Evolutionary conservation across 2,329 filamentous ascomycete genomes (phyloP).

Genomic region (Ceratocystis smalleyi): DNA sequence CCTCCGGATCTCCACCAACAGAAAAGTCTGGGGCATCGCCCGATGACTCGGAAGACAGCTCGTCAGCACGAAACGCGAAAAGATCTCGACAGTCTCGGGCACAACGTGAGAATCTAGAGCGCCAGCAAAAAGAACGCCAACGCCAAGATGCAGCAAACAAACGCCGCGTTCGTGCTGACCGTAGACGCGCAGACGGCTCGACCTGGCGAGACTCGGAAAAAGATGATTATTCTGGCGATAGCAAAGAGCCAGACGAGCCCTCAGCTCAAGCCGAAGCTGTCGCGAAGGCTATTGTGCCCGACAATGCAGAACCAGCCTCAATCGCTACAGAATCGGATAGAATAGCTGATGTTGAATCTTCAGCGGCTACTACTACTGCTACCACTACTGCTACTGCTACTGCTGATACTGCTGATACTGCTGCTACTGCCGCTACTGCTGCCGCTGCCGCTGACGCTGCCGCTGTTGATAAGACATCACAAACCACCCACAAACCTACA

Average conservation of each 20-base stretch:
- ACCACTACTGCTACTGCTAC: not conserved
- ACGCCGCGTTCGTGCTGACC: constrained; percentile 66
- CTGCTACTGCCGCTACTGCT: not conserved
- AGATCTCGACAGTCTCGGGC: constrained; percentile 45
- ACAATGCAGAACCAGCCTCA: not conserved
- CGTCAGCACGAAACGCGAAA: constrained; percentile 36
- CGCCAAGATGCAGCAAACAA: constrained; percentile 61
- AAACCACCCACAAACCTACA: not conserved
- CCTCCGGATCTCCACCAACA: constrained; percentile 43
- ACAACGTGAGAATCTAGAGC: constrained; percentile 47
- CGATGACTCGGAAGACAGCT: constrained; percentile 60
- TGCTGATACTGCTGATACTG: not conserved
- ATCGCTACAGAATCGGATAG: not conserved
- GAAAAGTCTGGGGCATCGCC: constrained; percentile 34
- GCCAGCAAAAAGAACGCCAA: constrained; percentile 60
- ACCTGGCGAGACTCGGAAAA: constrained; percentile 19
- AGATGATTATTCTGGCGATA: constrained; percentile 24
- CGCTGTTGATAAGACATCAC: not conserved
- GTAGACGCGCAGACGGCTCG: constrained; percentile 66
- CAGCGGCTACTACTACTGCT: not conserved
- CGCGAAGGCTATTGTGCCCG: not conserved
- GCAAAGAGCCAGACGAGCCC: constrained; percentile 19
- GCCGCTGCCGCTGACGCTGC: not conserved
- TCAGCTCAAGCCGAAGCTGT: not conserved
- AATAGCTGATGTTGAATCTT: not conserved